Evolutionary conservation across 148 eudicot genomes (phyloP).

Genomic region (Agrostemma githago): DNA sequence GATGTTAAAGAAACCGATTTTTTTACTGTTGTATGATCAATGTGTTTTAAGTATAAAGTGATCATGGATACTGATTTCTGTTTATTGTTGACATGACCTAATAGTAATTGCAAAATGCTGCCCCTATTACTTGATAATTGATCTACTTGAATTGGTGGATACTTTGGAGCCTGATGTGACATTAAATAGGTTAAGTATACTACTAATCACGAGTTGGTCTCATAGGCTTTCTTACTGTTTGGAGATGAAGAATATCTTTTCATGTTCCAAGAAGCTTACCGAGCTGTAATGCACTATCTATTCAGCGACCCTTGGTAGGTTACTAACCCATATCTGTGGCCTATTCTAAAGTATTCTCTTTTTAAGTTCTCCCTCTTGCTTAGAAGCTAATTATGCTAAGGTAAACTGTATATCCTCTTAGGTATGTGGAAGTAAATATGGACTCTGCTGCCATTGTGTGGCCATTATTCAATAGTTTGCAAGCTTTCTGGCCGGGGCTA

Average conservation of each 20-base stretch:
- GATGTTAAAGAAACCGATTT: background rate
- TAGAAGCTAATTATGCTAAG: constrained; percentile 6
- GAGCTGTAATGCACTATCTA: constrained; percentile 90
- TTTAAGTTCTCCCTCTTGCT: constrained; percentile 13
- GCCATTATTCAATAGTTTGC: constrained; percentile 97
- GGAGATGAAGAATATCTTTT: constrained; percentile 97
- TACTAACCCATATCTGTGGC: constrained; percentile 15
- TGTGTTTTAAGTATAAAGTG: background rate
- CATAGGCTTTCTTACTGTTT: constrained; percentile 81
- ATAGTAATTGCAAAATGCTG: background rate
- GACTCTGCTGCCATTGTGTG: constrained; percentile 98
- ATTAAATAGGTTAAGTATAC: constrained; percentile 16
- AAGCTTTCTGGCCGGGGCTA: constrained; percentile 99
- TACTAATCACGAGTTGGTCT: constrained; percentile 4
- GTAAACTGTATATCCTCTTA: constrained; percentile 22
- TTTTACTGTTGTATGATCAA: background rate
- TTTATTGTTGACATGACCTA: too few relatives aligned
- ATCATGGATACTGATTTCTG: background rate
- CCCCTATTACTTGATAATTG: too few relatives aligned
- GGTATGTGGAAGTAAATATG: constrained; percentile 99
- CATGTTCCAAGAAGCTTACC: constrained; percentile 96
- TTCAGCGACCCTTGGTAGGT: constrained; percentile 85
- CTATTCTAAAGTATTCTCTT: constrained; percentile 7
- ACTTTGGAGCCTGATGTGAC: background rate
- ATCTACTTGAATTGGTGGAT: background rate